Evolutionary conservation across 371 early-diverging fungal species (phyloP), one percentile per base, ranked within the genome.

Genomic region (Mortierella sp.): DNA sequence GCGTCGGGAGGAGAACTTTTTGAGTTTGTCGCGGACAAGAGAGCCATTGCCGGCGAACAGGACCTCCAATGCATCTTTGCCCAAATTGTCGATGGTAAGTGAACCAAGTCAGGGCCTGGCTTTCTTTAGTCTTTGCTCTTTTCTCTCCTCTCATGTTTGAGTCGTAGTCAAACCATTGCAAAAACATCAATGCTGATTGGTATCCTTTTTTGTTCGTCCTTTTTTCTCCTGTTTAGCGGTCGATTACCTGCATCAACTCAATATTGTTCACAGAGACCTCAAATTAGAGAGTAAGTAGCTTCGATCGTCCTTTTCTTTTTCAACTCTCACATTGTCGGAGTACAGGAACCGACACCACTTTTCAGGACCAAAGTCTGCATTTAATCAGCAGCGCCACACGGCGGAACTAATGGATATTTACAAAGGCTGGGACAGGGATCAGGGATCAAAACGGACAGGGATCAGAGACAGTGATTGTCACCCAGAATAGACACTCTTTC

Each of bases 251-350:
- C 95, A 95, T 80, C 89, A 89, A 26, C 88, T 89, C 68, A 89
- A 92, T 64, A 90, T 95, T 74, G 92, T 93, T 19, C 95, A 95
- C 85, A 85, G 95, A 47, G 95, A 95, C 78, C 76, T 95, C 11
- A 95, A 95, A 76, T 87, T 94, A 14, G 94, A 95, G 85, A 95
- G 94, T 90, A 90, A 86, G 87, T 80, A 2, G 4, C 7, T 29
- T 24, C 24, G 16, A 41, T 16, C 44, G 14, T 34, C n/a, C 26
- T 2, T n/a, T 88, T 50, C 79, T 90, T 37, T 31, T 22, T 48
- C 50, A 11, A 29, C 16, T 24, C 45, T 19, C 40, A 63, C 37
- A 14, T 34, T 22, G 31, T 31, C 11, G 34, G 16, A 14, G 55
- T 4, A 29, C 55, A 2, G 58, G 34, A 34, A 58, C 58, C 34